Base-by-base conservation (phyloP, 495 filamentous ascomycete genomes). In the Neurospora hispaniola region DNA sequence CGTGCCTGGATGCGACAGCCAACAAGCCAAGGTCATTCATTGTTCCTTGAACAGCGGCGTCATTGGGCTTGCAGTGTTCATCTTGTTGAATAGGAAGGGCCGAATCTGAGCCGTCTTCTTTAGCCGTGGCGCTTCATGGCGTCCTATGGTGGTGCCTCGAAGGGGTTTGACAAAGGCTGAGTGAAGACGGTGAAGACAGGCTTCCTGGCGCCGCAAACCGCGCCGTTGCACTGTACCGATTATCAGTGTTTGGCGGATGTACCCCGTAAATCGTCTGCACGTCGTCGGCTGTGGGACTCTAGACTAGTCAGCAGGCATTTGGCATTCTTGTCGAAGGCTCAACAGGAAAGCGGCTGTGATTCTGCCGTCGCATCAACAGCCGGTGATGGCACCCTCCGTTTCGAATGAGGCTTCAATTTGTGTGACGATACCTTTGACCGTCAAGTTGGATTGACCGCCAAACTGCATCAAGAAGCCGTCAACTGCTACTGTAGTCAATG, bases 51-150 rank as follows among this genome's bases (percentile, higher is more conserved):
- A 68, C 31, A 41, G 48, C 42, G 59, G 72, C 54, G 66, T 69
- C 54, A 70, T 40, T 44, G 42, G 38, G 40, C 71, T 69, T 74
- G 70, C 69, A 75, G 42, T 46, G 44, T 70, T 70, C 71, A 44
- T 66, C 35, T 69, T 42, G 73, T 66, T 44, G 38, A 72, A 27
- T 38, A 71, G 70, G 76, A 78, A 78, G 75, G 74, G 70, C 77
- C 77, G 75, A 77, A 75, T 79, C 73, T 71, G 68, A 71, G 20
- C 41, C 74, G 74, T 76, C 71, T 75, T 44, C 48, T 42, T 73
- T 73, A 73, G 75, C 70, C 42, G 74, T 78, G 76, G 77, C 77
- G 73, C 14, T 35, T 27, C 35, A 38, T 38, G 54, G 54, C 23
- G 54, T 66, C 54, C 54, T 66, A 18, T 66, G 27, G 54, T 27